Conservation (phyloP, 164 flowering plant species). For the Sextonia rubra region DNA sequence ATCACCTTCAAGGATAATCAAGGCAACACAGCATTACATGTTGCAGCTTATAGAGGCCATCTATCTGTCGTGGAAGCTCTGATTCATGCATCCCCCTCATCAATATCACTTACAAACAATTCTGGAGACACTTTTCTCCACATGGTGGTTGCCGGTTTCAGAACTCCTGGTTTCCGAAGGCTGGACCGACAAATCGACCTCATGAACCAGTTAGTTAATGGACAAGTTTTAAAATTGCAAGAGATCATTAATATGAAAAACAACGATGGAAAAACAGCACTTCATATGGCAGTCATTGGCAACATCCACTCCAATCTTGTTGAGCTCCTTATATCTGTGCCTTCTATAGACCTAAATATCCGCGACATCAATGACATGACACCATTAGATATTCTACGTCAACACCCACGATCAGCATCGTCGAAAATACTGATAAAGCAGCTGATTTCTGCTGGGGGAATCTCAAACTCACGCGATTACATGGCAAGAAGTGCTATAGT, state of each 20-base stretch:
- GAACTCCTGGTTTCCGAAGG: slow-evolving; percentile 68
- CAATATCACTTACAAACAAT: slow-evolving; percentile 38
- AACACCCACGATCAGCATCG: slow-evolving; percentile 56
- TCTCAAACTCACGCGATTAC: slow-evolving; percentile 33
- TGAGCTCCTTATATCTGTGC: slow-evolving; percentile 68
- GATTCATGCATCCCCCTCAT: slow-evolving; percentile 41
- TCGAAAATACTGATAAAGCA: slow-evolving; percentile 69
- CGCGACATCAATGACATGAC: slow-evolving; percentile 65
- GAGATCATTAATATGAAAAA: slow-evolving; percentile 63
- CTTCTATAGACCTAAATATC: slow-evolving; percentile 53
- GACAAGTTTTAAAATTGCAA: slow-evolving; percentile 37
- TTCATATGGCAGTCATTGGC: slow-evolving; percentile 75
- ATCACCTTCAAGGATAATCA: slow-evolving; percentile 46
- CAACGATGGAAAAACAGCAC: slow-evolving; percentile 83
- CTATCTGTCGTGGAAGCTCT: slow-evolving; percentile 52
- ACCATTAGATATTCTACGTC: slow-evolving; percentile 73
- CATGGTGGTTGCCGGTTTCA: slow-evolving; percentile 80
- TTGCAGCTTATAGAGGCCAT: slow-evolving; percentile 79
- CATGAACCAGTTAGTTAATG: slow-evolving; percentile 45
- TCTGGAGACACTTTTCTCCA: slow-evolving; percentile 83
- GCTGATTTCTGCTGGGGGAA: slow-evolving; percentile 78
- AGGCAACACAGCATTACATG: slow-evolving; percentile 77
- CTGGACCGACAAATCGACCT: slow-evolving; percentile 73
- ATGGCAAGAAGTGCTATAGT: slow-evolving; percentile 40
- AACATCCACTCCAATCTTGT: slow-evolving; percentile 61